Evolutionary conservation across 148 eudicot species (phyloP).

Genomic region (Rhododendron simsii): DNA sequence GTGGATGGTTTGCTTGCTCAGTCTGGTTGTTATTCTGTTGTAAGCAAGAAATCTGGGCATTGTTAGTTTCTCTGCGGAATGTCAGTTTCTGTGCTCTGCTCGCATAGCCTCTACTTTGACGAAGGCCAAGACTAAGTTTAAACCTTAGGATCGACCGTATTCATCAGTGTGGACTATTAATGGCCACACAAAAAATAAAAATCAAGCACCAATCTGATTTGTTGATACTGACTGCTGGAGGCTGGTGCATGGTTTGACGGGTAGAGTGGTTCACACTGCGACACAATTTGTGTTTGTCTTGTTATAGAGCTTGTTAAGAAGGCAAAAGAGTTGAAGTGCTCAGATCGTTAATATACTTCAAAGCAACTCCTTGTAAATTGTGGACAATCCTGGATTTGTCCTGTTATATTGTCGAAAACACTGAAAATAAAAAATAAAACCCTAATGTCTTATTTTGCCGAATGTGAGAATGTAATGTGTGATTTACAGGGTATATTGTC

Average conservation of each 20-base stretch:
- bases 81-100: neutral
- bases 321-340: neutral
- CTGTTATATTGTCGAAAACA: neutral
- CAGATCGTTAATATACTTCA: neutral
- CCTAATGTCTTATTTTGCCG: neutral
- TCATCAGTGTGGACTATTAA: neutral
- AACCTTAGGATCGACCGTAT: neutral
- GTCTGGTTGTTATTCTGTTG: neutral
- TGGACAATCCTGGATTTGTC: neutral
- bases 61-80: neutral
- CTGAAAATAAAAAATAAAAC: neutral
- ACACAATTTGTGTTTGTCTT: neutral
- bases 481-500: conserved; percentile 66
- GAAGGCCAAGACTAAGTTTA: neutral
- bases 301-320: neutral
- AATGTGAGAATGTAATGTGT: neutral
- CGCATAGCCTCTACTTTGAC: neutral
- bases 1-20: neutral
- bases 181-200: neutral
- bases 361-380: neutral
- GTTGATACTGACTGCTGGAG: neutral
- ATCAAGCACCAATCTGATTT: neutral
- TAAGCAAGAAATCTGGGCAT: neutral
- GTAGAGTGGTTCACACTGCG: neutral
- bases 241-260: neutral